Evolutionary conservation across 495 filamentous ascomycete species (phyloP).

Genomic region (Oidiodendron maius): DNA sequence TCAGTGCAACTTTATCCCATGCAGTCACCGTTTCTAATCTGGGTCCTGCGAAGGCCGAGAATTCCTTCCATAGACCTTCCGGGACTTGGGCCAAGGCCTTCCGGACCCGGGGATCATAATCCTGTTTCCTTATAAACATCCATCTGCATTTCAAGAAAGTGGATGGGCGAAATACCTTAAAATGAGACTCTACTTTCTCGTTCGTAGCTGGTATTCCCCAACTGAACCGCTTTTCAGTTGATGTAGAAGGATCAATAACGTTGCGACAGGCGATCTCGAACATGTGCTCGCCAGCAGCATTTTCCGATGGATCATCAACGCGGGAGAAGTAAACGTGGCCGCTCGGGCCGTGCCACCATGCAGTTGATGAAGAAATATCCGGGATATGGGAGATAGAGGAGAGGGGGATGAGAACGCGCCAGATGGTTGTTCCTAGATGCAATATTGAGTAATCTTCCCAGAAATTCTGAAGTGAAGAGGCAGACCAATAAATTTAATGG

Average conservation of each 20-base stretch:
- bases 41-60: conserved; percentile 36
- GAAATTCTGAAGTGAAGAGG: no score
- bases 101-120: conserved; percentile 29
- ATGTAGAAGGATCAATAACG: conserved; percentile 22
- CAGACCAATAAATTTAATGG: conserved; percentile 29
- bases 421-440: conserved; percentile 30
- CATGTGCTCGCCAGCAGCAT: conserved; percentile 31
- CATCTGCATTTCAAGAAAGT: neutral
- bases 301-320: conserved; percentile 12
- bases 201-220: conserved; percentile 43
- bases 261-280: conserved; percentile 27
- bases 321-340: conserved; percentile 39
- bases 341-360: conserved; percentile 40
- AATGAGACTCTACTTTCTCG: conserved; percentile 33
- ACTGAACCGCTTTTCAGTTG: conserved; percentile 31
- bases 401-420: conserved; percentile 29
- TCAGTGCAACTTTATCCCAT: conserved; percentile 40
- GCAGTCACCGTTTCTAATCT: conserved; percentile 31
- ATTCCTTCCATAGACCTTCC: conserved; percentile 37
- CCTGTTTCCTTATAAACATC: conserved; percentile 19
- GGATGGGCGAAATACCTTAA: conserved; percentile 18
- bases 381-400: conserved; percentile 29
- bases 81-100: conserved; percentile 30
- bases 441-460: neutral
- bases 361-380: conserved; percentile 31